Evolutionary conservation across 805 yeast genomes (phyloP).

Genomic region (Candida boleticola): DNA sequence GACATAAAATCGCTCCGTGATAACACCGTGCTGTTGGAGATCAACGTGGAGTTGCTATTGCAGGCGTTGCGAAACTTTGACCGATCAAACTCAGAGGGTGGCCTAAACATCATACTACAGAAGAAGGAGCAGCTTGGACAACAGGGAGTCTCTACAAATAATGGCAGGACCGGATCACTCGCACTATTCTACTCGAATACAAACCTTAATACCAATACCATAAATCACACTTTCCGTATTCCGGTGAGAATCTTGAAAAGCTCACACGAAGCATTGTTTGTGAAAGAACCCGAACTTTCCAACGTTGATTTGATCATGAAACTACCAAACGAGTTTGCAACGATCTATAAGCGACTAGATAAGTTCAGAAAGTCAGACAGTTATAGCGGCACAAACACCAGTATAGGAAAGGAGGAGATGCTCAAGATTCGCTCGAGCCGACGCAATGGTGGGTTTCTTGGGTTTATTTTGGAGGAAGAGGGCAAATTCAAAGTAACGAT

Average conservation of each 20-base stretch:
- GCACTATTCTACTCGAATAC: conserved; percentile 54
- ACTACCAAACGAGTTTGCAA: conserved; percentile 46
- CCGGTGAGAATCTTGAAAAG: conserved; percentile 65
- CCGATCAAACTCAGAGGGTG: conserved; percentile 45
- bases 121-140: conserved; percentile 33
- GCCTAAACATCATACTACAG: conserved; percentile 51
- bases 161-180: conserved; percentile 48
- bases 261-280: conserved; percentile 49
- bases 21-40: conserved; percentile 56
- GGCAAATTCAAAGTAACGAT: conserved; percentile 51
- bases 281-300: conserved; percentile 60
- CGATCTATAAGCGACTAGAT: conserved; percentile 61
- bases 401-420: conserved; percentile 32
- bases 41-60: conserved; percentile 58
- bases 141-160: conserved; percentile 18
- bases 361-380: conserved; percentile 46
- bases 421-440: conserved; percentile 50
- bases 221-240: conserved; percentile 65
- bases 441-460: conserved; percentile 45
- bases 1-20: conserved; percentile 53
- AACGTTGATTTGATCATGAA: conserved; percentile 57
- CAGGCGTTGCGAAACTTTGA: conserved; percentile 60
- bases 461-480: conserved; percentile 54
- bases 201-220: conserved; percentile 38
- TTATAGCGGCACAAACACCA: background rate